Evolutionary conservation across 345 rosid genomes (phyloP), one percentile per base, ranked within the genome.

Genomic region (Kernera saxatilis): DNA sequence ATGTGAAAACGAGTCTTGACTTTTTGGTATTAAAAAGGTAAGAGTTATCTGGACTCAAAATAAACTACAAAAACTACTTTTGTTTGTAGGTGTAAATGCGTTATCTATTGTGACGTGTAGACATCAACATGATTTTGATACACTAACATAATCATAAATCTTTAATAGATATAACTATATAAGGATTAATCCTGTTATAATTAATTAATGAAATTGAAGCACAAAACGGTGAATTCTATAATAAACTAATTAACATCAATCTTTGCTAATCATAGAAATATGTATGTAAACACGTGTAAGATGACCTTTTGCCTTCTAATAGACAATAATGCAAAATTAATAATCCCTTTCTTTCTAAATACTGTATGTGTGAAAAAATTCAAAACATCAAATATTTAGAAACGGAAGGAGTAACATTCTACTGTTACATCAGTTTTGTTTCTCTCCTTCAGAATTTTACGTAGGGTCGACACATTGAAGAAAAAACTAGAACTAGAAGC

Each of bases 81-180:
- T 74, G 69, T 74, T 65, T 46, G 44, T 55, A 67, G 17, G 46
- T 49, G 73, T 39, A 73, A 21, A 67, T 40, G 62, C 62, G 59
- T 64, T 27, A 35, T 35, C 9, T 26, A 57, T 29, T 26, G 14
- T 53, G 57, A 33, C 37, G 49, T 15, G 33, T 60, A 17, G 2
- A 25, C 41, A 35, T 17, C 54, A 35, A 9, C 50, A 54, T 52
- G 22, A 27, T 40, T 43, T 35, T 18, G 23, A 46, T 40, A 52
- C 44, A 22, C 19, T 63, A 53, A 12, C 40, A 33, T 53, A 30
- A 41, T 12, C 19, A 33, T 17, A 6, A 48, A 49, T 48, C 8
- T 32, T 10, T 9, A 37, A 14, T 51, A 40, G 33, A 51, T 9
- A 29, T n/a, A n/a, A n/a, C n/a, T n/a, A n/a, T n/a, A n/a, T 35